These are phyloP conservation scores for Teunomyces aglyptinius DNA, from an alignment of 805 yeast genomes.

Conservation along the genomic window DNA sequence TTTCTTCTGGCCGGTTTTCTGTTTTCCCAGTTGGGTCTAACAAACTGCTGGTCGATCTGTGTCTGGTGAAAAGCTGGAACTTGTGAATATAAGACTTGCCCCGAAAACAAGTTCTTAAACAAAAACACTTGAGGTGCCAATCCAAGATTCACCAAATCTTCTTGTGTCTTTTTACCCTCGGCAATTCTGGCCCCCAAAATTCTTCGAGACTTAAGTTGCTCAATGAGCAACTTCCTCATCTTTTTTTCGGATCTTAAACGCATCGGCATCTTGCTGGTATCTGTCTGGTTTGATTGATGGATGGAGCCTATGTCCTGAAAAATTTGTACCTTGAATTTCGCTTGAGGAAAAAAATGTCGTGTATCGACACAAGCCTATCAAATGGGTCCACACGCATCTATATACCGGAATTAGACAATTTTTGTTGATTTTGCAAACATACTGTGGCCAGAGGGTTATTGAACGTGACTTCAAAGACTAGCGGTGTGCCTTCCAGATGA, in stretches of 20 bases:
- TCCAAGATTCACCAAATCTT: conserved; percentile 43
- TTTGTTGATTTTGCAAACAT: neutral
- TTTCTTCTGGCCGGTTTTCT: conserved; percentile 73
- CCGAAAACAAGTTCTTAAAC: conserved; percentile 82
- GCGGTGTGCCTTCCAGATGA: conserved; percentile 1
- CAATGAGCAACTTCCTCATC: conserved; percentile 46
- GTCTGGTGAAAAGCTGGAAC: conserved; percentile 61
- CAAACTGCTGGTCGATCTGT: conserved; percentile 69
- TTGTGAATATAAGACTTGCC: conserved; percentile 88
- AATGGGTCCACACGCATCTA: neutral
- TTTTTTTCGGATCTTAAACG: conserved; percentile 44
- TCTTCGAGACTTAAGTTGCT: conserved; percentile 43
- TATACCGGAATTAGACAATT: neutral
- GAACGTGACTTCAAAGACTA: neutral
- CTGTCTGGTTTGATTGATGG: conserved; percentile 2
- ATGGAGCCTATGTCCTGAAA: neutral
- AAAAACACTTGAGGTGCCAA: conserved; percentile 82
- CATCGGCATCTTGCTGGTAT: conserved; percentile 31
- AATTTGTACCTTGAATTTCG: neutral
- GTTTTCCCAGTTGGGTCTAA: conserved; percentile 87
- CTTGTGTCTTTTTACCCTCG: conserved; percentile 32
- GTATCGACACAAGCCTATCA: neutral
- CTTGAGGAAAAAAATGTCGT: conserved; percentile 1
- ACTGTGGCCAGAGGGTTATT: neutral
- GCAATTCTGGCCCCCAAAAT: conserved; percentile 44